Base-by-base conservation (phyloP, 1,139 yeast genomes). In the Wickerhamomyces sp. region DNA sequence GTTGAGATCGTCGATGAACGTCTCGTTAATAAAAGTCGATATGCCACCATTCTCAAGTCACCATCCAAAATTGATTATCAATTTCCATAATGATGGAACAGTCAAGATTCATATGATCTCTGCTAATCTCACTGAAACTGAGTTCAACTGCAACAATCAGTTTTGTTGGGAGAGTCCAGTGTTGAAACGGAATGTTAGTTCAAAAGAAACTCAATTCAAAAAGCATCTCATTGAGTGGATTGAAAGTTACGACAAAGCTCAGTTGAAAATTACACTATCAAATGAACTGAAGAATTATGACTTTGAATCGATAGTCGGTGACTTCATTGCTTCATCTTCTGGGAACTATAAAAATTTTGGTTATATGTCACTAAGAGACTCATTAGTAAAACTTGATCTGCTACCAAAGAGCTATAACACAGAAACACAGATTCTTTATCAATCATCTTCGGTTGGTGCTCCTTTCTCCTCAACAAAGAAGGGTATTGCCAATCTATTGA, bases 61-160 rank as follows among this genome's bases (percentile, higher is more conserved):
- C 57, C 90, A 84, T 58, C 72, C 86, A 2, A 84, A 84, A 56
- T 67, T 83, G 76, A 79, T 83, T 73, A 64, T 84, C 14, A 81
- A 81, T 56, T 67, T 75, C 48, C 78, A 68, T 53, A 59, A 55
- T 4, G 78, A 75, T 50, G 59, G 59, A 0, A 60, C 72, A 0
- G 61, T 74, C 31, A 79, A 75, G 54, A 59, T 83, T 0, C 75
- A 77, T n/a, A 66, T 83, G 18, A 76, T 82, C 65, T 78, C 89
- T 0, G 73, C 78, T 56, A 84, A 84, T 58, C 58, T 81, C 44
- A 78, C 82, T 0, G 62, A 63, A 38, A 60, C 72, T 1, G 90
- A 84, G 59, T 72, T 79, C 46, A 67, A 68, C 6, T 73, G 73
- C 1, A 76, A 83, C 44, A 81, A 84, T 3, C 89, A 83, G 58